A percentile compares a stretch with the other conserved stretches of the same genome.
Evolutionary conservation across 208 protist genomes (phyloP).

Genomic region (Trypanosoma lewisi): DNA sequence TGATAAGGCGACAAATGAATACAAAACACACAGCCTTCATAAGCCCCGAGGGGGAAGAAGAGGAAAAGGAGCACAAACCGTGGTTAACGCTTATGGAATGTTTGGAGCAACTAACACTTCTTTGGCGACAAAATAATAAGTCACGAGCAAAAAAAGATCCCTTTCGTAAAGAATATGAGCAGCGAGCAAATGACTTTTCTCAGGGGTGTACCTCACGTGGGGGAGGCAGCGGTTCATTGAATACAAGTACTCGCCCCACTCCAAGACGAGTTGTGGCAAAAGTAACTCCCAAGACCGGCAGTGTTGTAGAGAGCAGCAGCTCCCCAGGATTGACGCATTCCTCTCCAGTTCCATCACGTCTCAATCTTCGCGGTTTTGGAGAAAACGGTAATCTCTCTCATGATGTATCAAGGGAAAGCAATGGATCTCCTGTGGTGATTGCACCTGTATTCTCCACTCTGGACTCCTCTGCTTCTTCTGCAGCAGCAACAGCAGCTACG

Average conservation of each 20-base stretch:
- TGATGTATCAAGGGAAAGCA: slow-evolving; percentile 18
- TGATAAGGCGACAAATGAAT: not conserved
- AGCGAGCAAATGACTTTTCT: slow-evolving; percentile 29
- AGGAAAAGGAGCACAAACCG: slow-evolving; percentile 35
- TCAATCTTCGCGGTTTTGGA: not conserved
- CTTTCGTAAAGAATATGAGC: slow-evolving; percentile 39
- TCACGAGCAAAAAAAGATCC: slow-evolving; percentile 28
- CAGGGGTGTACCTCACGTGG: not conserved
- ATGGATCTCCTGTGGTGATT: not conserved
- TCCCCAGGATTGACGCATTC: slow-evolving; percentile 20
- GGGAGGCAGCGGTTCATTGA: slow-evolving; percentile 31
- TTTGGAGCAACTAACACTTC: slow-evolving; percentile 57
- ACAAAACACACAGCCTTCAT: slow-evolving; percentile 20
- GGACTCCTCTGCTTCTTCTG: not conserved
- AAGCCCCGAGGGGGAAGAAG: slow-evolving; percentile 40
- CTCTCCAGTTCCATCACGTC: slow-evolving; percentile 5
- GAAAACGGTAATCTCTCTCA: slow-evolving; percentile 6
- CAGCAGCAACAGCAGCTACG: too few species aligned
- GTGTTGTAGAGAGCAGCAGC: slow-evolving; percentile 31
- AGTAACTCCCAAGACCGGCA: slow-evolving; percentile 31
- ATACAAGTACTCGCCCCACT: slow-evolving; percentile 73
- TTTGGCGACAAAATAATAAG: slow-evolving; percentile 46
- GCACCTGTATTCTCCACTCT: not conserved
- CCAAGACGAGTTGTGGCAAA: slow-evolving; percentile 61
- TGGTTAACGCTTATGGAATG: slow-evolving; percentile 73